A percentile compares a stretch with the other conserved stretches of the same genome.
Conservation (phyloP, 306 rosid species). For the Pyrus pyrifolia region DNA sequence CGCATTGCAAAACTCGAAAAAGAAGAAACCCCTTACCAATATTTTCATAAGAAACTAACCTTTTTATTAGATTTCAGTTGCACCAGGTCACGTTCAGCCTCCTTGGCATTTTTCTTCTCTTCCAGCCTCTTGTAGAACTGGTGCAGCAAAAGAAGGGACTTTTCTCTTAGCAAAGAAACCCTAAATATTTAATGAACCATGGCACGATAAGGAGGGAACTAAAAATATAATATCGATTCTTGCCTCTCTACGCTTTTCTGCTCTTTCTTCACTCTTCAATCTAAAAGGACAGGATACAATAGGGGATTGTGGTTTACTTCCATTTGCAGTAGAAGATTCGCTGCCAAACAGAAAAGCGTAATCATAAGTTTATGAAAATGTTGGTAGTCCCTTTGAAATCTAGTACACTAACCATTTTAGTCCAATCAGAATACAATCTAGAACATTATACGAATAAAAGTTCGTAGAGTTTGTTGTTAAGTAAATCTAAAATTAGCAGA, state of each 20-base stretch:
- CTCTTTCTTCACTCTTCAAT: constrained; percentile 88
- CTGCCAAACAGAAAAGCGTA: constrained; percentile 30
- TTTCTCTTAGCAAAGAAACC: neutral
- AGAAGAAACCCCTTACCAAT: neutral
- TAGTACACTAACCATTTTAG: neutral
- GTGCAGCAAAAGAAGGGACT: constrained; percentile 19
- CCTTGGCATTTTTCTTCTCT: constrained; percentile 47
- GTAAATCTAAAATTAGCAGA: neutral
- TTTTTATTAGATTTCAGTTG: constrained; percentile 37
- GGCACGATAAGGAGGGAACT: neutral
- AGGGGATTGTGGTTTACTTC: constrained; percentile 32
- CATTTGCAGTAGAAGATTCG: constrained; percentile 34
- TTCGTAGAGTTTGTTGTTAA: constrained; percentile 3
- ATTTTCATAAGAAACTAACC: constrained; percentile 26
- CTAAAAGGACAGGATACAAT: constrained; percentile 51
- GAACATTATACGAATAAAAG: neutral
- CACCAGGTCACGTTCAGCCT: constrained; percentile 39
- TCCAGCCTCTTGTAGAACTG: constrained; percentile 68
- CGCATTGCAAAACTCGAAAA: neutral
- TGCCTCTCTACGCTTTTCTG: constrained; percentile 82
- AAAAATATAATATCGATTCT: constrained; percentile 16
- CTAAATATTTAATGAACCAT: neutral
- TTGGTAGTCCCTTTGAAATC: neutral
- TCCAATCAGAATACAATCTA: neutral
- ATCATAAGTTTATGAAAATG: constrained; percentile 6